phyloP scores from a whole-genome alignment of 805 yeast species.

The Suhomyces sp. region DNA sequence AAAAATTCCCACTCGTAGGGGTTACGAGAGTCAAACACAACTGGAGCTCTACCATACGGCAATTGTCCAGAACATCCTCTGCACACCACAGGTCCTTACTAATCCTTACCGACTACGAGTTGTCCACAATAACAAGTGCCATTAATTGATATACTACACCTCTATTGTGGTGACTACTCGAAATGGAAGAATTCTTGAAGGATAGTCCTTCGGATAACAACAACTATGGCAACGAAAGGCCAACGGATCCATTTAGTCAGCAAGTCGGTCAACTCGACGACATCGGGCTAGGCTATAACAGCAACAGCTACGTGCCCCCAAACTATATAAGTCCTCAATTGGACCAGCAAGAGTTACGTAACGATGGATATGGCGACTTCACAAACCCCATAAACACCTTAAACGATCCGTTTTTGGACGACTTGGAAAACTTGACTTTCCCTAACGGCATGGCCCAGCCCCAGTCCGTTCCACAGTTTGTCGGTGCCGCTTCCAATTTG shows the following conservation, averaged over 20 bases:
- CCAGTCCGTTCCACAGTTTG: conserved; percentile 7
- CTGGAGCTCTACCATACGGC: not conserved
- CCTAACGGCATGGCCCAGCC: conserved; percentile 5
- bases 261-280: conserved; percentile 1
- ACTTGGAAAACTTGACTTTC: conserved; percentile 20
- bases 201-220: conserved; percentile 30
- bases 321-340: not conserved
- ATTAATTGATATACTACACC: no score
- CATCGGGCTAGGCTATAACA: not conserved
- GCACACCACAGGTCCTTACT: not conserved
- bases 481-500: conserved; percentile 22
- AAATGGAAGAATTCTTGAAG: conserved; percentile 31
- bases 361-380: not conserved
- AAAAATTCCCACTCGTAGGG: conserved; percentile 1
- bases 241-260: not conserved
- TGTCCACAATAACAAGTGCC: not conserved
- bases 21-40: not conserved
- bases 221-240: conserved; percentile 1
- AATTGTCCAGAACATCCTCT: not conserved
- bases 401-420: conserved; percentile 33
- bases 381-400: conserved; percentile 1
- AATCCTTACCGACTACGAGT: not conserved
- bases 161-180: not conserved
- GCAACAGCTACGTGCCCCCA: not conserved
- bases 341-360: not conserved